Conservation (phyloP, 441 rosid genomes). For the Breynia disticha region DNA sequence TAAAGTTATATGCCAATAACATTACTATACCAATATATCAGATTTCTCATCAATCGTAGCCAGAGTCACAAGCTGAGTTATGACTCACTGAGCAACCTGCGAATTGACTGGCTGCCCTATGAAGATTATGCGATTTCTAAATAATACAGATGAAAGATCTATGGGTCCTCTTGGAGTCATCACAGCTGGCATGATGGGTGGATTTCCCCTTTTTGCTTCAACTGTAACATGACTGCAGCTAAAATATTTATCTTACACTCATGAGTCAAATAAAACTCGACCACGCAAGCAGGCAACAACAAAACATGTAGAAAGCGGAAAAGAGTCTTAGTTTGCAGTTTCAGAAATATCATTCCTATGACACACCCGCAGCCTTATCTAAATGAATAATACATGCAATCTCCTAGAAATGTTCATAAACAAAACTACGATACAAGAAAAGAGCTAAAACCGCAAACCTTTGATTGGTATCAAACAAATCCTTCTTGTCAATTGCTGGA, state of each 20-base stretch:
- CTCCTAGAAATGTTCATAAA: neutral
- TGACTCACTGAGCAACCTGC: slow-evolving; percentile 79
- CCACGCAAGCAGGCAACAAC: neutral
- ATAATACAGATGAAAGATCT: slow-evolving; percentile 71
- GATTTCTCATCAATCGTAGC: slow-evolving; percentile 71
- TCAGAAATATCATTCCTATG: too few species aligned
- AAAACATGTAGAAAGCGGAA: neutral
- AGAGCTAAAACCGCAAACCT: slow-evolving; percentile 28
- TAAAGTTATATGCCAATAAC: slow-evolving; percentile 6
- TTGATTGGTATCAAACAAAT: slow-evolving; percentile 17
- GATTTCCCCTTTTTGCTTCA: slow-evolving; percentile 56
- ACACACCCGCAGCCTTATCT: too few species aligned
- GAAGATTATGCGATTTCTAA: slow-evolving; percentile 78
- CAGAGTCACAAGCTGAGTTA: slow-evolving; percentile 84
- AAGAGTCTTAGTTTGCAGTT: too few species aligned
- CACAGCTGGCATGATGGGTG: slow-evolving; percentile 82
- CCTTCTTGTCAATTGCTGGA: slow-evolving; percentile 25
- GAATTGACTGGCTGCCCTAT: slow-evolving; percentile 74
- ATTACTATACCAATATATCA: slow-evolving; percentile 60
- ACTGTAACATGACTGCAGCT: slow-evolving; percentile 31
- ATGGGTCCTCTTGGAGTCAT: slow-evolving; percentile 83
- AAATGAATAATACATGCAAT: neutral
- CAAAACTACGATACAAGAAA: neutral
- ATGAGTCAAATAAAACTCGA: slow-evolving; percentile 1
- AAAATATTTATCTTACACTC: slow-evolving; percentile 6